Conservation (phyloP, 192 early-diverging fungal genomes). For the Gryganskiella cystojenkinii region DNA sequence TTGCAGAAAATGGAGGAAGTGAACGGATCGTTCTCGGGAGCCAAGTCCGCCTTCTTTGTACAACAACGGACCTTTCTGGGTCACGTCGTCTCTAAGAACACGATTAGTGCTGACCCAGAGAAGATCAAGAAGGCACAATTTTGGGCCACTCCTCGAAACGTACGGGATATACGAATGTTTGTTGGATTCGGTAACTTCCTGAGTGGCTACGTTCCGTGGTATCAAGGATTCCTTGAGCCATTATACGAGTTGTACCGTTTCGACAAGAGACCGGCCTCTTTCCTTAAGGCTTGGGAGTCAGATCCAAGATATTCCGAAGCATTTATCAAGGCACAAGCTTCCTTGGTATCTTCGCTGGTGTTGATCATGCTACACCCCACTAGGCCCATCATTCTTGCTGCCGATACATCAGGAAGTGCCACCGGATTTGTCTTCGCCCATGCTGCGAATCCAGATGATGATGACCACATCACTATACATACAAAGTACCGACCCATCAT, state of each 20-base stretch:
- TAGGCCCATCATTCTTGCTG: too few species aligned
- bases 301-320: too few species aligned
- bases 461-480: too few species aligned
- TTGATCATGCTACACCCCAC: too few species aligned
- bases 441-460: too few species aligned
- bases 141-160: background rate
- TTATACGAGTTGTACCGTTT: slow-evolving; percentile 5
- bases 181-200: slow-evolving; percentile 8
- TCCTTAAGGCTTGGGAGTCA: too few species aligned
- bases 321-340: too few species aligned
- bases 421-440: too few species aligned
- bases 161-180: slow-evolving; percentile 1
- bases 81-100: background rate
- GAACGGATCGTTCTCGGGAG: slow-evolving; percentile 13
- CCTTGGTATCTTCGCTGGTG: too few species aligned
- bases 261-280: background rate
- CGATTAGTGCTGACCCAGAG: background rate
- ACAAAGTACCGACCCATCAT: too few species aligned
- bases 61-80: slow-evolving; percentile 2
- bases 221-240: background rate
- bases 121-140: too few species aligned
- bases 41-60: slow-evolving; percentile 14
- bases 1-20: background rate
- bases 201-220: background rate
- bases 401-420: too few species aligned